phyloP scores from a whole-genome alignment of 805 yeast genomes.

The Yarrowia sp. region DNA sequence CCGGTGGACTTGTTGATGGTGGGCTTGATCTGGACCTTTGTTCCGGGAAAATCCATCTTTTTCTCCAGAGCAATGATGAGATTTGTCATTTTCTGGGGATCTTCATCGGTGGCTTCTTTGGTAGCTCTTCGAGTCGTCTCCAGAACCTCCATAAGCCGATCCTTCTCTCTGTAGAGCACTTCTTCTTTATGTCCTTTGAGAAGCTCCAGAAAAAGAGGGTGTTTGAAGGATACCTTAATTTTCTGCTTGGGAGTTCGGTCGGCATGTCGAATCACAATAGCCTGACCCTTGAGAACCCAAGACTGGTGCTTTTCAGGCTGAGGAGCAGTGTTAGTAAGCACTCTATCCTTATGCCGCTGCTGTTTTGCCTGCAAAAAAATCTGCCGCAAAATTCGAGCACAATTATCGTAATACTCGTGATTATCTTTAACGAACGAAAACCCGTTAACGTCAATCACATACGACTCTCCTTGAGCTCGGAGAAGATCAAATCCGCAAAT shows the following conservation, averaged over 20 bases:
- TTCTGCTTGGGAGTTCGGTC: constrained; percentile 98
- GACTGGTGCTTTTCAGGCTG: constrained; percentile 72
- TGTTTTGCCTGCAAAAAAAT: constrained; percentile 64
- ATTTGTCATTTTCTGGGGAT: constrained; percentile 68
- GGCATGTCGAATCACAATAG: constrained; percentile 90
- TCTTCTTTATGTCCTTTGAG: constrained; percentile 94
- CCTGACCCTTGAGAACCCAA: constrained; percentile 95
- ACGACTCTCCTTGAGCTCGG: constrained; percentile 83
- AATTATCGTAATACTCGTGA: constrained; percentile 74
- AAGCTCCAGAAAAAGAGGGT: constrained; percentile 79
- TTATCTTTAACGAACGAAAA: constrained; percentile 97
- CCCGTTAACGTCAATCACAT: constrained; percentile 96
- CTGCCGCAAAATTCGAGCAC: constrained; percentile 72
- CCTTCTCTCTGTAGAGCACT: constrained; percentile 87
- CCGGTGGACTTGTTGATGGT: constrained; percentile 55
- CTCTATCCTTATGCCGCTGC: constrained; percentile 30
- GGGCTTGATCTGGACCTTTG: constrained; percentile 94
- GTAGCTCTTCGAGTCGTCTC: constrained; percentile 81
- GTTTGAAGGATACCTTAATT: constrained; percentile 89
- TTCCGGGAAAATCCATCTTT: constrained; percentile 89
- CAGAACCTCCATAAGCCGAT: constrained; percentile 80
- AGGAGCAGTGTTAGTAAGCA: constrained; percentile 44
- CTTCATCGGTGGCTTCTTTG: constrained; percentile 67
- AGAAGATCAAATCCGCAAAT: constrained; percentile 96
- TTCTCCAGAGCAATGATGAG: constrained; percentile 81